Conservation (phyloP, 2,329 filamentous ascomycete genomes). For the Arthrobotrys iridis region DNA sequence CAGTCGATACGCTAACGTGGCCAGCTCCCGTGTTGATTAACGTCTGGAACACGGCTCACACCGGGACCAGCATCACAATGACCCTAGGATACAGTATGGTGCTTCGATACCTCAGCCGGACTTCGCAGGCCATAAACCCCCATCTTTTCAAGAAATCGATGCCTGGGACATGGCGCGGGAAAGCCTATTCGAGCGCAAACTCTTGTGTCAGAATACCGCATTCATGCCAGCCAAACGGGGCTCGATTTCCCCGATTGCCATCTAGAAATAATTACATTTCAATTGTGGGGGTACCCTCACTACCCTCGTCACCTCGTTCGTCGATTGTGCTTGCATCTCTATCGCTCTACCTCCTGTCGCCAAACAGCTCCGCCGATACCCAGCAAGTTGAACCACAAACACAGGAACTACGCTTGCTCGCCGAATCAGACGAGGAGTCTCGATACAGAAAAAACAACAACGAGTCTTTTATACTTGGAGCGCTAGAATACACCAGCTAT, state of each 20-base stretch:
- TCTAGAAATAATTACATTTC: neutral
- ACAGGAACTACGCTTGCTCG: conserved; percentile 23
- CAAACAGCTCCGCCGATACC: neutral
- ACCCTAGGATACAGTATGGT: neutral
- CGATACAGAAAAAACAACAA: neutral
- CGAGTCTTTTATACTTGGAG: neutral
- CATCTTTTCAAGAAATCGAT: neutral
- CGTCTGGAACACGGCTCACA: neutral
- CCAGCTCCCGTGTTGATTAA: neutral
- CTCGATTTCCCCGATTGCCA: neutral
- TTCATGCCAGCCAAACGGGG: neutral
- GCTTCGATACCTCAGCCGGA: neutral
- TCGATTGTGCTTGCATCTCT: neutral
- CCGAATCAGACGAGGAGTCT: conserved; percentile 28
- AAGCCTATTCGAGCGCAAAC: neutral
- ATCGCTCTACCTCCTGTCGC: neutral
- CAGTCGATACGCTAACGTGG: neutral
- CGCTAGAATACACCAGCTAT: conserved; percentile 59
- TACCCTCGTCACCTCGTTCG: neutral
- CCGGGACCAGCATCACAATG: neutral
- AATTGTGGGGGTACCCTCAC: neutral
- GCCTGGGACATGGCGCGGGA: neutral
- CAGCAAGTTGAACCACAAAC: conserved; percentile 3
- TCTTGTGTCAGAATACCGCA: neutral
- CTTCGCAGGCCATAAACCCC: neutral